A percentile compares a stretch with the other conserved stretches of the same genome.
phyloP scores from a whole-genome alignment of 805 yeast genomes.

The Nakazawaea ambrosiae region DNA sequence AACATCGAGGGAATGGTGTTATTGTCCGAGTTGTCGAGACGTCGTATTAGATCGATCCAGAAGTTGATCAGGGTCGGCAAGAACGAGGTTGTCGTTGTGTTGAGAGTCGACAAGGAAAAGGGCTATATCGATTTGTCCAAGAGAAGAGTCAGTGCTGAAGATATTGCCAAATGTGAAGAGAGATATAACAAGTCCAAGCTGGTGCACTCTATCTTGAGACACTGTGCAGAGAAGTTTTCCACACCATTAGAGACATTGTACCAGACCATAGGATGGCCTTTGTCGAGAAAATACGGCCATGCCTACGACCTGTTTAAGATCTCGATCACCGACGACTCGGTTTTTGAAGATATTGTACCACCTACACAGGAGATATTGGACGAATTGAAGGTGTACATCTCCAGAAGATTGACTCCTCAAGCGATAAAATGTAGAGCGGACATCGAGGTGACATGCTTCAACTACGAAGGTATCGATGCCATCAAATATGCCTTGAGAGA shows the following conservation, averaged over 20 bases:
- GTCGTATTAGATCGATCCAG: constrained; percentile 97
- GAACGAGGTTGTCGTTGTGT: constrained; percentile 95
- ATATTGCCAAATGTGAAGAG: constrained; percentile 95
- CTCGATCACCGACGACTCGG: constrained; percentile 85
- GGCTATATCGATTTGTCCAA: constrained; percentile 97
- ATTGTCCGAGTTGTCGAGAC: constrained; percentile 91
- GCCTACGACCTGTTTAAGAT: constrained; percentile 96
- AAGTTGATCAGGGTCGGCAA: constrained; percentile 96
- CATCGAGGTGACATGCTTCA: constrained; percentile 93
- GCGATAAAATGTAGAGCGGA: constrained; percentile 98
- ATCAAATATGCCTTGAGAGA: constrained; percentile 82
- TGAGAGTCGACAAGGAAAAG: constrained; percentile 97
- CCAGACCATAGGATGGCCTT: constrained; percentile 93
- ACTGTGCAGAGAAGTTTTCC: constrained; percentile 95
- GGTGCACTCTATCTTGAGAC: constrained; percentile 96
- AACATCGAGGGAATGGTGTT: constrained; percentile 98
- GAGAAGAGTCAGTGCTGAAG: constrained; percentile 97
- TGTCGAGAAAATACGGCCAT: constrained; percentile 91
- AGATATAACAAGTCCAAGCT: constrained; percentile 95
- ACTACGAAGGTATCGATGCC: constrained; percentile 97
- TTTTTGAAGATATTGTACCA: constrained; percentile 72
- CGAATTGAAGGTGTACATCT: constrained; percentile 81
- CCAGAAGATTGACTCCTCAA: constrained; percentile 94
- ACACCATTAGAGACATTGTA: constrained; percentile 81
- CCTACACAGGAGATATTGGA: constrained; percentile 71